Conservation (phyloP, 768 basidiomycete genomes). For the Paxillus rubicundulus region DNA sequence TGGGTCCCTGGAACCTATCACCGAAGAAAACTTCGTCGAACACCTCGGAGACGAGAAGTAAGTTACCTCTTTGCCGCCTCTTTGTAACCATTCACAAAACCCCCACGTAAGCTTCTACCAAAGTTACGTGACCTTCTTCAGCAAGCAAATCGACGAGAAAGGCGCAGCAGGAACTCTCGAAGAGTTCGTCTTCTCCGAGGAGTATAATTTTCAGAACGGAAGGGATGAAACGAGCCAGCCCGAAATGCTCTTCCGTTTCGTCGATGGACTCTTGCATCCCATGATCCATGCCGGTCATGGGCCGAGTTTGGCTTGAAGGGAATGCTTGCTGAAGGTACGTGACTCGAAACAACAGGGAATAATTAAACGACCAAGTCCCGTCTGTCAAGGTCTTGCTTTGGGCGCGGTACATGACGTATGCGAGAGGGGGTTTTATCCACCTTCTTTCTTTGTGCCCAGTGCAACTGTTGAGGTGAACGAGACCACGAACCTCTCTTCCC, state of each 20-base stretch:
- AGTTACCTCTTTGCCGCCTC: not conserved
- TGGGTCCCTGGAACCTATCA: constrained; percentile 9
- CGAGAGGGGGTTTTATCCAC: constrained; percentile 33
- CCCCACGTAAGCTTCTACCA: constrained; percentile 21
- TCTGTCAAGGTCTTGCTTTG: constrained; percentile 24
- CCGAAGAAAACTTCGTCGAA: constrained; percentile 7
- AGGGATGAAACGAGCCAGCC: constrained; percentile 32
- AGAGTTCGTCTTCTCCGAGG: constrained; percentile 31
- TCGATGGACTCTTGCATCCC: constrained; percentile 53
- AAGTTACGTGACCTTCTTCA: constrained; percentile 28
- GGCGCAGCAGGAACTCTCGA: constrained; percentile 19
- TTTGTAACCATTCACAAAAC: not conserved
- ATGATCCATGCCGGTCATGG: constrained; percentile 64
- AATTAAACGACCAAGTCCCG: not conserved
- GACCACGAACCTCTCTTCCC: constrained; percentile 1
- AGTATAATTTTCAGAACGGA: constrained; percentile 22
- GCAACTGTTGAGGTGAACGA: not conserved
- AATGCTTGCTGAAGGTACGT: constrained; percentile 57
- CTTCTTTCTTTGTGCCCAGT: constrained; percentile 8
- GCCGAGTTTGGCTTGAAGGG: constrained; percentile 62
- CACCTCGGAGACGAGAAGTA: constrained; percentile 16
- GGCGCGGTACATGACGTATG: constrained; percentile 29
- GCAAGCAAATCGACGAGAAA: constrained; percentile 11
- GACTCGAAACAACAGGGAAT: too few relatives aligned
- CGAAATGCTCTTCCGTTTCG: constrained; percentile 52